phyloP scores from a whole-genome alignment of 257 asterid genomes.

The Primulina eburnea region DNA sequence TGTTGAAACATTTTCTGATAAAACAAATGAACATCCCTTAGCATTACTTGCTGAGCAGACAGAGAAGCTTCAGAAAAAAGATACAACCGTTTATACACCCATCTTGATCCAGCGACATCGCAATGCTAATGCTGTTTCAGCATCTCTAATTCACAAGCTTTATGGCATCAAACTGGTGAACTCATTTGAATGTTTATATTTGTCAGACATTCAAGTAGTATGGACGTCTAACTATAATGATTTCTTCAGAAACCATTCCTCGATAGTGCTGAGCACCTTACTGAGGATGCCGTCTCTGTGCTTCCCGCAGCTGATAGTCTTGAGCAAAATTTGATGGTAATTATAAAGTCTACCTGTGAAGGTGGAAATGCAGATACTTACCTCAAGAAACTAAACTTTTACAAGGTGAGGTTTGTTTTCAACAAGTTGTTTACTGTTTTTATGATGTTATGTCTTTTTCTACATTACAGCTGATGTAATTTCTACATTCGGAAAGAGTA shows the following conservation, averaged over 20 bases:
- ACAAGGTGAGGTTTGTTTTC: conserved; percentile 53
- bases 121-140: conserved; percentile 75
- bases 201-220: conserved; percentile 17
- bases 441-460: conserved; percentile 4
- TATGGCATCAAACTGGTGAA: conserved; percentile 85
- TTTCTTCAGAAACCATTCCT: conserved; percentile 81
- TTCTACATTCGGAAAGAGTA: background rate
- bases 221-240: conserved; percentile 29
- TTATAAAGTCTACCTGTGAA: conserved; percentile 62
- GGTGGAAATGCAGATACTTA: conserved; percentile 78
- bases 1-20: conserved; percentile 66
- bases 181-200: conserved; percentile 26
- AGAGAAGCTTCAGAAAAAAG: conserved; percentile 57
- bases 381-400: conserved; percentile 62
- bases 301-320: conserved; percentile 92
- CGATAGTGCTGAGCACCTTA: conserved; percentile 83
- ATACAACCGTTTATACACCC: conserved; percentile 61
- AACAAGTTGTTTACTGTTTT: conserved; percentile 6
- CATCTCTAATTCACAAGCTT: conserved; percentile 87
- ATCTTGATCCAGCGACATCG: conserved; percentile 67
- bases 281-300: conserved; percentile 90
- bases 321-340: conserved; percentile 63
- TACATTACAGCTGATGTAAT: background rate
- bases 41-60: conserved; percentile 83
- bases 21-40: conserved; percentile 78